Conservation (phyloP, 805 yeast species). For the Ascoidea tarda region DNA sequence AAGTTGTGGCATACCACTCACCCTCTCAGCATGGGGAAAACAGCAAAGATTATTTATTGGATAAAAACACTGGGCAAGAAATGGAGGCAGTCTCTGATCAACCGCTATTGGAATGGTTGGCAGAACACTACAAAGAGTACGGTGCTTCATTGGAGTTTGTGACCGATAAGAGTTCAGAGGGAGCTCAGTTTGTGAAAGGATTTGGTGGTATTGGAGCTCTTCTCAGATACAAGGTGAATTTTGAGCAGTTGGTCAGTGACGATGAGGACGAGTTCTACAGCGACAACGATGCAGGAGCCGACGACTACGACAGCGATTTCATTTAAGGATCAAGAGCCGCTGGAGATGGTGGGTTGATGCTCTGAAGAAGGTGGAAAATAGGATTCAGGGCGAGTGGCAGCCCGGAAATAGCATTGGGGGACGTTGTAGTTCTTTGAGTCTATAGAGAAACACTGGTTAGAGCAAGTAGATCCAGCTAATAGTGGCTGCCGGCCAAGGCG, state of each 20-base stretch:
- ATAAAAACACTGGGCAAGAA: slow-evolving; percentile 78
- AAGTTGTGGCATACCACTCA: slow-evolving; percentile 55
- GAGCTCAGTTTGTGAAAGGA: slow-evolving; percentile 96
- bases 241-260: slow-evolving; percentile 86
- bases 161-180: slow-evolving; percentile 93
- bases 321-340: slow-evolving; percentile 12
- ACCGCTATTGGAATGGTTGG: slow-evolving; percentile 91
- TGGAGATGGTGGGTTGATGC: background rate
- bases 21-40: slow-evolving; percentile 34
- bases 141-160: slow-evolving; percentile 97
- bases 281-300: slow-evolving; percentile 33
- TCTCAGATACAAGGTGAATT: slow-evolving; percentile 91
- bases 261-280: slow-evolving; percentile 81
- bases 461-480: no score
- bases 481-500: no score
- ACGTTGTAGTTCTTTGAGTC: no score
- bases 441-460: no score
- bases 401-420: no score
- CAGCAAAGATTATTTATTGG: slow-evolving; percentile 64
- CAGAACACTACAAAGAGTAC: slow-evolving; percentile 85
- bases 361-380: background rate
- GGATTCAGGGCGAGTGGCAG: background rate
- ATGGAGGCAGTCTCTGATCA: slow-evolving; percentile 81
- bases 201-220: slow-evolving; percentile 99
- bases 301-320: slow-evolving; percentile 23